Evolutionary conservation across 2,329 filamentous ascomycete genomes (phyloP).

Genomic region (Trichoderma sp.): DNA sequence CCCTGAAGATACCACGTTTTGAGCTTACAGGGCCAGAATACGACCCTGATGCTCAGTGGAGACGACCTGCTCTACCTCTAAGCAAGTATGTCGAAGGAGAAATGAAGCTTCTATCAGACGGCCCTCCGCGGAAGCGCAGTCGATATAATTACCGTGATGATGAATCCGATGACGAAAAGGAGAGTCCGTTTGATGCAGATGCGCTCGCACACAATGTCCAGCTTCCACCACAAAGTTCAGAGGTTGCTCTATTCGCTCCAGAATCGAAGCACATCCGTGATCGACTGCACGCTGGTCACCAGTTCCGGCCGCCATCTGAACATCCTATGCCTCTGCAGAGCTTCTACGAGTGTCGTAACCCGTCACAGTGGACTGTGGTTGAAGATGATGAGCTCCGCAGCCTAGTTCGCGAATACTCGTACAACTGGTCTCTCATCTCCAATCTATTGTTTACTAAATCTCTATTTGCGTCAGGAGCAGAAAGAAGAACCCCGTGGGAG

Average conservation of each 20-base stretch:
- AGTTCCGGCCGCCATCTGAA: constrained; percentile 90
- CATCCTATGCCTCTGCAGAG: constrained; percentile 83
- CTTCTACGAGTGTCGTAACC: constrained; percentile 83
- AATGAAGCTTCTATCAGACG: constrained; percentile 65
- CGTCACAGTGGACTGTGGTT: constrained; percentile 86
- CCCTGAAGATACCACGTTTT: constrained; percentile 57
- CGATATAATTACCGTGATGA: constrained; percentile 80
- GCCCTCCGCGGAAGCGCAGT: constrained; percentile 71
- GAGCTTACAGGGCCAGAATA: constrained; percentile 57
- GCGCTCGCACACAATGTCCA: constrained; percentile 45
- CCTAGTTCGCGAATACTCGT: constrained; percentile 87
- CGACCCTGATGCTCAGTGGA: constrained; percentile 71
- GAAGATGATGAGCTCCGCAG: constrained; percentile 88
- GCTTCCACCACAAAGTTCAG: constrained; percentile 65
- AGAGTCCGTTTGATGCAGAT: constrained; percentile 56
- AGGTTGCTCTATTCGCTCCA: constrained; percentile 84
- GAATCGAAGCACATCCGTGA: constrained; percentile 89
- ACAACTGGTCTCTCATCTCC: constrained; percentile 96
- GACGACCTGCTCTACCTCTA: constrained; percentile 72
- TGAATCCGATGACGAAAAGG: constrained; percentile 60
- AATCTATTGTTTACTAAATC: constrained; percentile 73
- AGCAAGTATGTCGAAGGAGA: constrained; percentile 85
- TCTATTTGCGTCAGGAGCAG: constrained; percentile 76
- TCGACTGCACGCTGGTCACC: constrained; percentile 83
- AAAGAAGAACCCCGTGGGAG: constrained; percentile 94